phyloP scores from a whole-genome alignment of 1,139 yeast genomes.

The Sporopachydermia cereana region DNA sequence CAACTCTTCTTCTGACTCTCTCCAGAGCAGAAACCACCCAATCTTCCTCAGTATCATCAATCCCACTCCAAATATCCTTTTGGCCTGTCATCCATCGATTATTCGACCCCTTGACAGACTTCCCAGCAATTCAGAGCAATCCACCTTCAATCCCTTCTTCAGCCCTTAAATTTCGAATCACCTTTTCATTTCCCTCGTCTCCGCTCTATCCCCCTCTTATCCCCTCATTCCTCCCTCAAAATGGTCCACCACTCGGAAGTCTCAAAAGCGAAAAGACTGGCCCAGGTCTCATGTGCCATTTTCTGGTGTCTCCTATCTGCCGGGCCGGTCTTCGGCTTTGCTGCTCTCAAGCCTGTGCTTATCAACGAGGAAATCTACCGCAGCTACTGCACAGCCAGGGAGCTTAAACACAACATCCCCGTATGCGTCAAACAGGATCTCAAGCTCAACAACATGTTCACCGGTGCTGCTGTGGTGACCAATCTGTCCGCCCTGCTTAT shows the following conservation, averaged over 20 bases:
- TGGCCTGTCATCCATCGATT: too few species aligned
- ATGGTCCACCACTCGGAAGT: slow-evolving; percentile 5
- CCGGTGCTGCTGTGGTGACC: slow-evolving; percentile 81
- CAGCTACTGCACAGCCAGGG: slow-evolving; percentile 36
- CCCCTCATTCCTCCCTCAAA: too few species aligned
- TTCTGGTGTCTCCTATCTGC: slow-evolving; percentile 52
- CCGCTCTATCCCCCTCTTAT: too few species aligned
- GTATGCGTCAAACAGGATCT: slow-evolving; percentile 67
- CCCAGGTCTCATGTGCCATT: slow-evolving; percentile 38
- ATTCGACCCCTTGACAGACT: too few species aligned
- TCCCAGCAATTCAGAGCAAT: too few species aligned
- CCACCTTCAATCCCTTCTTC: too few species aligned
- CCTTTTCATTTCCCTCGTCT: too few species aligned
- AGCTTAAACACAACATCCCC: slow-evolving; percentile 15
- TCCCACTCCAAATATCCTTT: too few species aligned
- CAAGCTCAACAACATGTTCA: slow-evolving; percentile 69
- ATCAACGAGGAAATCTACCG: slow-evolving; percentile 68
- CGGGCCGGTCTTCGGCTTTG: slow-evolving; percentile 71
- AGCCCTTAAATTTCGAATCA: too few species aligned
- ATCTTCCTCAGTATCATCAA: too few species aligned
- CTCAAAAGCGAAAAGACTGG: slow-evolving; percentile 3
- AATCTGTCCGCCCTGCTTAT: slow-evolving; percentile 74
- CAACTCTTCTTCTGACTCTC: too few species aligned
- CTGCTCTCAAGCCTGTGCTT: slow-evolving; percentile 79
- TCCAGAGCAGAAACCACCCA: too few species aligned